Evolutionary conservation across 345 rosid genomes (phyloP), one percentile per base, ranked within the genome.

Genomic region (Citrus medica): DNA sequence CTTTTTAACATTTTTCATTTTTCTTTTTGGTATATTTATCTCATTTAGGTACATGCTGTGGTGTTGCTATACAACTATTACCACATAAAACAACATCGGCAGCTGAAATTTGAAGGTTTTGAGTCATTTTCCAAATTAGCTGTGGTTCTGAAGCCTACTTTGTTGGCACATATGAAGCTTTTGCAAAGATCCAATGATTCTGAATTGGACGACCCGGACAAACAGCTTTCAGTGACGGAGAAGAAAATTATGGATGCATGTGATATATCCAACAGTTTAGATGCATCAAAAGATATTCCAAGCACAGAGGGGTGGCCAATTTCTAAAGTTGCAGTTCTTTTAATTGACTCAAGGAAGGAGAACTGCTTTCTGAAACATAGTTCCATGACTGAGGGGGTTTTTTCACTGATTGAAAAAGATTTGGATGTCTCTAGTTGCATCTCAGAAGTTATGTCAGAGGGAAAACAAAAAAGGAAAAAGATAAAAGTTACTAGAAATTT

Each of bases 21-120:
- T 67, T 9, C 24, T 67, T 53, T 71, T 51, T 17, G 27, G 61
- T 65, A 19, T 21, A 55, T 74, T 71, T 21, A 32, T 75, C 24
- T 83, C 25, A 27, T 80, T 73, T 84, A 95, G 99, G 87, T 93
- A 69, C 88, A 86, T 81, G 94, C 92, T 33, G 92, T 90, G 82
- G 93, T 90, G 73, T 71, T 93, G 75, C 77, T 95, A 32, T 93
- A 87, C 90, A 95, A 95, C 74, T 91, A 89, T 62, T 90, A 87
- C 83, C 87, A 90, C 79, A 84, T 93, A 80, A 93, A 74, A 85
- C 88, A 82, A 17, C 85, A 92, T 76, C 86, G 77, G 19, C 85
- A 87, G 25, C 71, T 90, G 4, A 88, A 88, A 69, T 83, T 77
- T 79, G 79, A 91, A 48, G 78, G 81, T 78, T 88, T 91, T 79